These are phyloP conservation scores for Nemania sp. DNA, from an alignment of 2,329 filamentous ascomycete genomes.

Conservation along the genomic window DNA sequence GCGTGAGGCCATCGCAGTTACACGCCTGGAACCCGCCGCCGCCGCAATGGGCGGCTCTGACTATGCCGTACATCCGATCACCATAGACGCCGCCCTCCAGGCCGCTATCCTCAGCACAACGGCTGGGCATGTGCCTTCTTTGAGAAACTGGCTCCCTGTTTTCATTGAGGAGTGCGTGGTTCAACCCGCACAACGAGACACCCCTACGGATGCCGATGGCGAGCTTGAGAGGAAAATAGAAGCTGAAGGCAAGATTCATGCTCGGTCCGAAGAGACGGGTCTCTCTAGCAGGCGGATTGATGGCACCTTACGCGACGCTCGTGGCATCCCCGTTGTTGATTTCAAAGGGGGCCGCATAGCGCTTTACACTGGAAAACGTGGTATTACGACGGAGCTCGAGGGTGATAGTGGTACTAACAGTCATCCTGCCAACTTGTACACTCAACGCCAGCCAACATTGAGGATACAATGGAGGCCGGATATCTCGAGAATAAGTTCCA, in stretches of 20 bases:
- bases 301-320: not conserved
- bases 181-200: too few relatives aligned
- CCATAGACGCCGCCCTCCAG: slow-evolving; percentile 12
- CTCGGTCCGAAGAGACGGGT: not conserved
- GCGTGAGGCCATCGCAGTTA: not conserved
- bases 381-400: too few relatives aligned
- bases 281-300: not conserved
- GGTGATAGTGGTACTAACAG: too few relatives aligned
- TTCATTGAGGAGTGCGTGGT: slow-evolving; percentile 1
- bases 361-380: not conserved
- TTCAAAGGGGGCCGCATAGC: not conserved
- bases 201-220: too few relatives aligned
- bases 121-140: not conserved
- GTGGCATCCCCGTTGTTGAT: not conserved
- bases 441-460: not conserved
- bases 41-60: too few relatives aligned
- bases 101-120: not conserved
- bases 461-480: slow-evolving; percentile 11
- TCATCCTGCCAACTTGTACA: not conserved
- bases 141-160: not conserved
- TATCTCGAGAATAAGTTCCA: not conserved
- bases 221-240: too few relatives aligned
- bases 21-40: not conserved
- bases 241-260: not conserved
- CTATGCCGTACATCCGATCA: slow-evolving; percentile 13